Conservation (phyloP, 495 filamentous ascomycete genomes). For the Penicillium roqueforti region DNA sequence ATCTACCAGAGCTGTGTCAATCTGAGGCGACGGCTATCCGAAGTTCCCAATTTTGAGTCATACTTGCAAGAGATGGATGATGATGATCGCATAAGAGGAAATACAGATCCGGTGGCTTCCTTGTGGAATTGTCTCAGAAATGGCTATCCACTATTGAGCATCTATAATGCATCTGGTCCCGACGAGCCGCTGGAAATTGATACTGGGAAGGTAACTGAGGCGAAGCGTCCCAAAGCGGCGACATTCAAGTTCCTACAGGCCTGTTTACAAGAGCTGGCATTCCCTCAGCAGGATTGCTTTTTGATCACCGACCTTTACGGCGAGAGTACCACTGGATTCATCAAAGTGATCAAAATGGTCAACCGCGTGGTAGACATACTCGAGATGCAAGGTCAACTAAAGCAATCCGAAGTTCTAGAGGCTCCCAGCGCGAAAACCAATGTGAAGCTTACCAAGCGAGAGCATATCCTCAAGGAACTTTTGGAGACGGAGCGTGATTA, state of each 20-base stretch:
- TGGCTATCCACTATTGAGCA: conserved; percentile 78
- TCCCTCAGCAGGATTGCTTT: conserved; percentile 79
- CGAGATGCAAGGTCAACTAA: conserved; percentile 66
- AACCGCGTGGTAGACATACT: conserved; percentile 87
- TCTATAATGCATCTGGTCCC: conserved; percentile 82
- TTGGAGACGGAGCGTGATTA: conserved; percentile 95
- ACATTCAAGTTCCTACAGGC: conserved; percentile 70
- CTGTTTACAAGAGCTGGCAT: conserved; percentile 65
- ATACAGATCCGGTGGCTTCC: conserved; percentile 80
- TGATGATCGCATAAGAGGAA: conserved; percentile 53
- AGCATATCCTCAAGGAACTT: conserved; percentile 85
- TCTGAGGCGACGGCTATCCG: conserved; percentile 70
- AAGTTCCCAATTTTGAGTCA: conserved; percentile 76
- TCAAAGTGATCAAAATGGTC: conserved; percentile 85
- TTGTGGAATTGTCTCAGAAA: conserved; percentile 84
- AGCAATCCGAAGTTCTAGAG: conserved; percentile 43
- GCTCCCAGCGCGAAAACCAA: conserved; percentile 40
- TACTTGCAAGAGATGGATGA: conserved; percentile 62
- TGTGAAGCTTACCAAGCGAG: conserved; percentile 67
- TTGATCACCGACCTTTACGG: conserved; percentile 88
- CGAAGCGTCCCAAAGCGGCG: conserved; percentile 64
- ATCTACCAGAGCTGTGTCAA: conserved; percentile 93
- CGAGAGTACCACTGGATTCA: conserved; percentile 93
- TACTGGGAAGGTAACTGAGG: conserved; percentile 52
- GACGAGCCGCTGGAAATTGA: conserved; percentile 59